These are phyloP conservation scores for Pythium sp. DNA, from an alignment of 352 stramenopile genomes.

Conservation along the genomic window DNA sequence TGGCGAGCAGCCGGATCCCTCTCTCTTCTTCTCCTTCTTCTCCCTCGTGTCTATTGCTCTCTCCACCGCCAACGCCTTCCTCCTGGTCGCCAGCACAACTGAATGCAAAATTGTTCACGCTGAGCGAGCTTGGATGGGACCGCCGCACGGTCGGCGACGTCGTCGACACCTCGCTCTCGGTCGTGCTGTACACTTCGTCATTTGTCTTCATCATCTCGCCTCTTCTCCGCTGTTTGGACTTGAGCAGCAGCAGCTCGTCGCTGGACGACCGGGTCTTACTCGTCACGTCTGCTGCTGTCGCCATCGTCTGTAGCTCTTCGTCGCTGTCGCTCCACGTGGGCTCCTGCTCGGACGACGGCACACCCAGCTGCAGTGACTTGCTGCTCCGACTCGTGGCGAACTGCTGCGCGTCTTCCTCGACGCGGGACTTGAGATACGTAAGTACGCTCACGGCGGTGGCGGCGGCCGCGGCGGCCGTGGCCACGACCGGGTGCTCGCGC, in stretches of 20 bases:
- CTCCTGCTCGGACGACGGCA: conserved; percentile 17
- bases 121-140: conserved; percentile 10
- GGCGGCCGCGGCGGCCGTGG: conserved; percentile 59
- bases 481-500: conserved; percentile 67
- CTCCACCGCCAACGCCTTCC: conserved; percentile 14
- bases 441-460: conserved; percentile 70
- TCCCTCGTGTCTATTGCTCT: background rate
- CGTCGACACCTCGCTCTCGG: conserved; percentile 62
- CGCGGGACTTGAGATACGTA: conserved; percentile 48
- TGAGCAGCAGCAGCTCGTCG: conserved; percentile 5
- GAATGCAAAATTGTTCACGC: conserved; percentile 17
- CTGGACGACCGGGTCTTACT: conserved; percentile 7
- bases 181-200: conserved; percentile 66
- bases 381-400: conserved; percentile 1
- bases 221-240: conserved; percentile 20
- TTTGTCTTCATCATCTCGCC: conserved; percentile 16
- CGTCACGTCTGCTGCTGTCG: background rate
- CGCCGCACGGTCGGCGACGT: conserved; percentile 21
- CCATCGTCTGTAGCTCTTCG: conserved; percentile 4
- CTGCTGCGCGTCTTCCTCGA: conserved; percentile 20
- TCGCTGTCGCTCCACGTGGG: conserved; percentile 31
- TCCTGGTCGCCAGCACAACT: conserved; percentile 31
- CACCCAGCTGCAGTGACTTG: conserved; percentile 5
- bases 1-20: background rate
- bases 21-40: background rate